Percentiles rank a stretch among this genome's conserved stretches.
These are phyloP conservation scores for Vanrija sp. DNA, from an alignment of 1,284 basidiomycete genomes.

Conservation along the genomic window DNA sequence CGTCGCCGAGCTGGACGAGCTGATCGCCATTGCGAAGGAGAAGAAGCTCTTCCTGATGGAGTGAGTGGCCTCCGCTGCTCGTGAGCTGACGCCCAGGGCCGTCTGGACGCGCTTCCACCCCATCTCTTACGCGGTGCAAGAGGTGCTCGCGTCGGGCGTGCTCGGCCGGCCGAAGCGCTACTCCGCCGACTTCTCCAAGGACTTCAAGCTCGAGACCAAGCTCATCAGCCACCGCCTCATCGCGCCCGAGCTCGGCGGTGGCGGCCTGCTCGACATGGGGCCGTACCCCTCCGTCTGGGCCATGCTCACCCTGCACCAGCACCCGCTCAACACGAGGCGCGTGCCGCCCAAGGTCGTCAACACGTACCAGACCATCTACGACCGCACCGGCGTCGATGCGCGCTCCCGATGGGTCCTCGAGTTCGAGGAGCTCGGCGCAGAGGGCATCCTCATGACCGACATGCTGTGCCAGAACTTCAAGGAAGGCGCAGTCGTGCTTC, in stretches of 20 bases:
- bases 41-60: slow-evolving; percentile 82
- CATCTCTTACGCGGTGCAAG: slow-evolving; percentile 42
- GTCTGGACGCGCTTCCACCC: slow-evolving; percentile 50
- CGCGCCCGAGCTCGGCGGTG: slow-evolving; percentile 77
- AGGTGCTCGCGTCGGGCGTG: slow-evolving; percentile 39
- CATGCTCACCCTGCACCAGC: slow-evolving; percentile 69
- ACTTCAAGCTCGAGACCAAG: slow-evolving; percentile 64
- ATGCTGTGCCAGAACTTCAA: slow-evolving; percentile 6
- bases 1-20: slow-evolving; percentile 53
- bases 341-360: slow-evolving; percentile 52
- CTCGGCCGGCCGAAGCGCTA: slow-evolving; percentile 43
- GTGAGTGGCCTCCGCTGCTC: slow-evolving; percentile 58
- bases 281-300: slow-evolving; percentile 81
- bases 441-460: slow-evolving; percentile 28
- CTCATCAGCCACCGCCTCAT: slow-evolving; percentile 58
- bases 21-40: slow-evolving; percentile 68
- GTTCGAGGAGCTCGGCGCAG: slow-evolving; percentile 54
- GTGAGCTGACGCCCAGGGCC: slow-evolving; percentile 47
- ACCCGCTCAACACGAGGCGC: slow-evolving; percentile 64
- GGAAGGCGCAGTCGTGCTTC: slow-evolving; percentile 14
- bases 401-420: slow-evolving; percentile 70
- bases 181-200: slow-evolving; percentile 64
- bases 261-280: slow-evolving; percentile 75
- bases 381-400: slow-evolving; percentile 67
- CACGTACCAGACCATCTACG: slow-evolving; percentile 52